Conservation (phyloP, 768 basidiomycete genomes). For the Lanmaoa rubissima region DNA sequence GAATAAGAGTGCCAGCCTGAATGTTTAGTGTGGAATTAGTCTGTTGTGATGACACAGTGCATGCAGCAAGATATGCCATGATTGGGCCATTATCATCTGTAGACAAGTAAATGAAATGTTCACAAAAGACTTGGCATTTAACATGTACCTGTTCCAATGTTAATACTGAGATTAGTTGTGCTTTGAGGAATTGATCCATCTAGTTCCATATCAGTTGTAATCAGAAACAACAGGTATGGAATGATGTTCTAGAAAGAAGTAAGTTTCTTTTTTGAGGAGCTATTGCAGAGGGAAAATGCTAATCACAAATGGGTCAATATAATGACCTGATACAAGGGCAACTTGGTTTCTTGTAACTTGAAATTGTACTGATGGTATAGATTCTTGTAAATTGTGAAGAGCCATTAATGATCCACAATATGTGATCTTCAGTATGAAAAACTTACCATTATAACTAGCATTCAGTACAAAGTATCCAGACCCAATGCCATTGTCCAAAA, state of each 20-base stretch:
- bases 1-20: neutral
- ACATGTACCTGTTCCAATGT: neutral
- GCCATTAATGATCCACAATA: neutral
- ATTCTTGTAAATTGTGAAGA: neutral
- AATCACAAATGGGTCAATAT: neutral
- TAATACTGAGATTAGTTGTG: neutral
- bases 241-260: neutral
- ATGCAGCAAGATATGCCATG: constrained; percentile 7
- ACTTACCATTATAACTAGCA: too few species aligned
- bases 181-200: neutral
- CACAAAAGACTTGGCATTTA: neutral
- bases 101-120: neutral
- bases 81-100: neutral
- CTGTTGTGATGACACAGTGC: neutral
- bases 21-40: constrained; percentile 1
- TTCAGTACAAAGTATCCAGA: neutral
- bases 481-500: neutral
- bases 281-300: neutral
- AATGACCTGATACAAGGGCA: neutral
- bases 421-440: too few species aligned
- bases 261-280: neutral
- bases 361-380: neutral
- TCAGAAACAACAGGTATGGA: constrained; percentile 7
- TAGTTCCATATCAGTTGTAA: constrained; percentile 8
- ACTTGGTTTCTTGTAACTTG: neutral